Percentiles rank a stretch among this genome's conserved stretches.
phyloP scores from a whole-genome alignment of 345 rosid species.

The Eucalyptus tenuipes region DNA sequence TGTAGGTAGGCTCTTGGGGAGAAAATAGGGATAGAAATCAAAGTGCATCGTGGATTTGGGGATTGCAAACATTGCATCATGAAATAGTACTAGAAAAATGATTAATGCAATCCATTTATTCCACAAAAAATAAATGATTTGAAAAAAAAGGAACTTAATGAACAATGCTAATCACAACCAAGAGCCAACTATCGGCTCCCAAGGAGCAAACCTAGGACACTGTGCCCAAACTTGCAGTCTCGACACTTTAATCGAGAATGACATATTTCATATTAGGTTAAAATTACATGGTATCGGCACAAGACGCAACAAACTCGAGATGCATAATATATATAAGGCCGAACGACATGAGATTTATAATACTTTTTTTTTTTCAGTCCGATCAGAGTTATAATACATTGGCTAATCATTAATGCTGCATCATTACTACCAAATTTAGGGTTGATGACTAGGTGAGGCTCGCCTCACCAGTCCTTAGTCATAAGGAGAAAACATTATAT shows the following conservation, averaged over 20 bases:
- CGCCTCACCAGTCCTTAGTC: neutral
- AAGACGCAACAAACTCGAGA: too few species aligned
- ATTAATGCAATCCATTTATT: fast-evolving
- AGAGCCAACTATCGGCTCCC: neutral
- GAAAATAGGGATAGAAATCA: neutral
- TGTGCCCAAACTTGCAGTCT: too few species aligned
- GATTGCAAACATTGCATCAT: neutral
- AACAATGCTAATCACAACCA: too few species aligned
- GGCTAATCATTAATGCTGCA: neutral
- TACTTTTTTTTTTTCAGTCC: too few species aligned
- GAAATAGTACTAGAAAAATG: too few species aligned
- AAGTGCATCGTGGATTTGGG: neutral
- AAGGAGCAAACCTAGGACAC: neutral
- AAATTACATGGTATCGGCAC: neutral
- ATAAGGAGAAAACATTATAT: neutral
- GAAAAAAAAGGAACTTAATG: too few species aligned
- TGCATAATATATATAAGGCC: neutral
- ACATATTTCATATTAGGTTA: too few species aligned
- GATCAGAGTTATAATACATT: fast-evolving
- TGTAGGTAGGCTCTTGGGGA: neutral
- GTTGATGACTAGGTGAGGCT: fast-evolving
- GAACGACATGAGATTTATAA: too few species aligned
- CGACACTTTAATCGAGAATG: too few species aligned
- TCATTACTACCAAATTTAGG: neutral
- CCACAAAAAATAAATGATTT: too few species aligned